Evolutionary conservation across 1,284 basidiomycete species (phyloP), one percentile per base, ranked within the genome.

Genomic region (Cystobasidium slooffiae): DNA sequence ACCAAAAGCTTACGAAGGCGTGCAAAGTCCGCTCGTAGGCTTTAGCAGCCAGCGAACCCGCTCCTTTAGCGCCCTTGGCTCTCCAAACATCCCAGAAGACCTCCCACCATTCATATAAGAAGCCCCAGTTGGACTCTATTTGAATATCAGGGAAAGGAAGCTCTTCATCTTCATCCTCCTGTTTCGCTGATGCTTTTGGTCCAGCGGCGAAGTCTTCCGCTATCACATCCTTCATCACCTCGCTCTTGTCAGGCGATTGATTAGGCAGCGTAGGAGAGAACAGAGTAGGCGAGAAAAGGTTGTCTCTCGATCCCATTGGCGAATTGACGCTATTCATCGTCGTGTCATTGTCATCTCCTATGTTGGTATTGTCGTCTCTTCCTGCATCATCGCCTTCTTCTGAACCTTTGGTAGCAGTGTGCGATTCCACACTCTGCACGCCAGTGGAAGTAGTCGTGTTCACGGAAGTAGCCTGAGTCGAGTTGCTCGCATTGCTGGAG

Each of bases 21-120:
- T 49, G 31, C 46, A 68, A 44, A 8, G 46, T 52, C 46, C 24
- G 58, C 39, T 51, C 68, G n/a, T 61, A 59, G n/a, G 47, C 68
- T 47, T 52, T 47, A 39, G 58, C 69, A 56, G 52, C 66, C 39
- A 56, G 20, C 24, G 59, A 72, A 14, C 61, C 59, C 51, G 49
- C 31, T 49, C 59, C 46, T 43, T 72, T 64, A 9, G 59, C 47
- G 12, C 49, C 69, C 51, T 58, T 62, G 0, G 68, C 68, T 62
- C 56, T 61, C 58, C 56, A 77, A 52, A 78, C 68, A 66, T 78
- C 78, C 74, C 75, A 78, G 52, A 78, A 78, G 39, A 78, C 73
- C 46, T 52, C 55, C 75, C 75, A 78, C 78, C 78, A 78, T 67
- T 76, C 76, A 72, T 58, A 78, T 18, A 78, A 62, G 61, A 75